Conservation (phyloP, 768 basidiomycete genomes). For the Epithele typhae region DNA sequence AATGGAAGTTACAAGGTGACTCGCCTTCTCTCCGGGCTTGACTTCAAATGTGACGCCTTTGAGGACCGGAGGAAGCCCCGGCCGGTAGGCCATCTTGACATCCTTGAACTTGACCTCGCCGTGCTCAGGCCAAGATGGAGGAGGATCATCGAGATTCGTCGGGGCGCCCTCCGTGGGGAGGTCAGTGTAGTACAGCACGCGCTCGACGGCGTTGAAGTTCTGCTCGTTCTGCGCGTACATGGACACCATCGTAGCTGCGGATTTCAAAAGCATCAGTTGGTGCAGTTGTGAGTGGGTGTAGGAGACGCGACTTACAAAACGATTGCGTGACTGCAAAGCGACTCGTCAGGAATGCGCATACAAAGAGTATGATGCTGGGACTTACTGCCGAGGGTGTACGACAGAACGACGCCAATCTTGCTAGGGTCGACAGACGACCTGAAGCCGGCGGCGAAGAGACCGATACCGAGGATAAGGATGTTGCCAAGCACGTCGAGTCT, state of each 20-base stretch:
- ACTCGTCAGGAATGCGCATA: not conserved
- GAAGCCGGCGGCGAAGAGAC: constrained; percentile 62
- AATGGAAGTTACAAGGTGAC: too few relatives aligned
- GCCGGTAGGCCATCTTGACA: constrained; percentile 77
- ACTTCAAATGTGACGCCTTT: constrained; percentile 74
- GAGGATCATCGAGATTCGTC: constrained; percentile 43
- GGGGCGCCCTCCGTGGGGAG: constrained; percentile 54
- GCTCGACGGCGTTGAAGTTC: constrained; percentile 70
- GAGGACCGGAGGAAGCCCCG: constrained; percentile 82
- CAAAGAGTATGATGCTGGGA: not conserved
- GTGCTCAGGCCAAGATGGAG: constrained; percentile 66
- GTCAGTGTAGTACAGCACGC: constrained; percentile 86
- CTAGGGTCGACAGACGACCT: constrained; percentile 51
- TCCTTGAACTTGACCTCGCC: constrained; percentile 74
- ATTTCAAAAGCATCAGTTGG: not conserved
- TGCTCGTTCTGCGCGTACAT: constrained; percentile 60
- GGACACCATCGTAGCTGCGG: constrained; percentile 47
- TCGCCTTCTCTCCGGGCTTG: constrained; percentile 77
- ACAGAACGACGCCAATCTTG: constrained; percentile 44
- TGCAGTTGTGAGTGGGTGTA: too few relatives aligned
- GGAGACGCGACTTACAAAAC: constrained; percentile 38
- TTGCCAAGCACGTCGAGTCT: constrained; percentile 67
- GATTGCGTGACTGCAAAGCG: constrained; percentile 41
- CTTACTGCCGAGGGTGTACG: constrained; percentile 37
- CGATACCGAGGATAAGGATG: constrained; percentile 65